Evolutionary conservation across 2,329 filamentous ascomycete genomes (phyloP).

Genomic region (Monosporascus ibericus): DNA sequence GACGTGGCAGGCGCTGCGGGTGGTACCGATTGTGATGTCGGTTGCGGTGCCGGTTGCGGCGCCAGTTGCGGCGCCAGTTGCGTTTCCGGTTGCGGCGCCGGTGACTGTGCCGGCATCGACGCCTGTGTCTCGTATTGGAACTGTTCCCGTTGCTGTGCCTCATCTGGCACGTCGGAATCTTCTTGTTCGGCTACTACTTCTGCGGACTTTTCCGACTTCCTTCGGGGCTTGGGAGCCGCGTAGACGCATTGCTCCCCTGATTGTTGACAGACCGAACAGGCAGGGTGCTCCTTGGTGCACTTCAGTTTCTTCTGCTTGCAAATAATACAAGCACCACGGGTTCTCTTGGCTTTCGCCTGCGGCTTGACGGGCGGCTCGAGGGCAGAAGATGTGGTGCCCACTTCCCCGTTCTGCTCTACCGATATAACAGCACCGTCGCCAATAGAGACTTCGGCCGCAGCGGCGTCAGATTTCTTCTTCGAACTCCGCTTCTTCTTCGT

Average conservation of each 20-base stretch:
- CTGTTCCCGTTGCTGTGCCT: conserved; percentile 6
- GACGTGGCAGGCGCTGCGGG: neutral
- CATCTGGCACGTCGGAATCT: conserved; percentile 13
- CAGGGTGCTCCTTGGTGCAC: conserved; percentile 30
- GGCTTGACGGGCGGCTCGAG: conserved; percentile 17
- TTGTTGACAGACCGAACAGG: conserved; percentile 23
- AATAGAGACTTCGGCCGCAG: conserved; percentile 11
- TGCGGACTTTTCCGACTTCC: conserved; percentile 17
- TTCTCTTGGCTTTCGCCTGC: conserved; percentile 16
- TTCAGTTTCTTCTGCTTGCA: conserved; percentile 24
- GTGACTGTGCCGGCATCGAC: neutral
- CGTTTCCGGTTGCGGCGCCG: neutral
- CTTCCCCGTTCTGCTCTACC: conserved; percentile 17
- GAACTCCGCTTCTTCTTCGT: conserved; percentile 20
- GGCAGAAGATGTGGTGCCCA: conserved; percentile 21
- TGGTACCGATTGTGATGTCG: neutral
- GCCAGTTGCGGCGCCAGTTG: too few relatives aligned
- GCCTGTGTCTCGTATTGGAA: neutral
- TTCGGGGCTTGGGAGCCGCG: conserved; percentile 21
- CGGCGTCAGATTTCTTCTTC: conserved; percentile 18
- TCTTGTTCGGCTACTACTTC: conserved; percentile 14
- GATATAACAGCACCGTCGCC: conserved; percentile 20
- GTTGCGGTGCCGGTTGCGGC: neutral
- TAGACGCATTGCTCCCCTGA: conserved; percentile 22
- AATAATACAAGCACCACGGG: conserved; percentile 27